Conservation (phyloP, 2,329 filamentous ascomycete species). For the Ilyonectria destructans region DNA sequence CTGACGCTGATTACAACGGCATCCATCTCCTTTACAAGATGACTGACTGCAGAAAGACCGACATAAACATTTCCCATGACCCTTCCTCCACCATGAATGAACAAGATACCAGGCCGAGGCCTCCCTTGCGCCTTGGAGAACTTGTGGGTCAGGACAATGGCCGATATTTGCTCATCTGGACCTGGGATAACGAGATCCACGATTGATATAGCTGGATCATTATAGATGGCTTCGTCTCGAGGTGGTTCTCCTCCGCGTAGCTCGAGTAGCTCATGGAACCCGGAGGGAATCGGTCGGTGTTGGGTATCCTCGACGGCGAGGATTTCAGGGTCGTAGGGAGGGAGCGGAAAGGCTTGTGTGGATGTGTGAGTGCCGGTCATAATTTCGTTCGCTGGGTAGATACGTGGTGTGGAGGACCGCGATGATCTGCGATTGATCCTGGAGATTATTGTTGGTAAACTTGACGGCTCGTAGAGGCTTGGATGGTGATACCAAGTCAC, state of each 20-base stretch:
- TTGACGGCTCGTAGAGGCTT: too few species aligned
- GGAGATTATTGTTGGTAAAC: too few species aligned
- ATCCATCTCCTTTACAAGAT: conserved; percentile 25
- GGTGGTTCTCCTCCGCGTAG: conserved; percentile 22
- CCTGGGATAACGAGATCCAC: conserved; percentile 1
- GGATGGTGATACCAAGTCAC: too few species aligned
- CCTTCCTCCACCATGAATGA: conserved; percentile 30
- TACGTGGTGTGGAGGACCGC: too few species aligned
- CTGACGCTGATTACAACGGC: conserved; percentile 20
- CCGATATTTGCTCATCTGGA: background rate
- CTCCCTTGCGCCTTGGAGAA: background rate
- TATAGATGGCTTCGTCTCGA: conserved; percentile 21
- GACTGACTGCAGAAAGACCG: conserved; percentile 11
- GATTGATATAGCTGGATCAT: conserved; percentile 14
- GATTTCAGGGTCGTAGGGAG: conserved; percentile 24
- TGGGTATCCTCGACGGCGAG: conserved; percentile 20
- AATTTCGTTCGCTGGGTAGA: too few species aligned
- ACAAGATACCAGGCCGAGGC: conserved; percentile 17
- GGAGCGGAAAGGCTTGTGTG: background rate
- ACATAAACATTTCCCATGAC: conserved; percentile 28
- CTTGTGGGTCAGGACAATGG: conserved; percentile 13
- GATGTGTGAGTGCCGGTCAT: too few species aligned
- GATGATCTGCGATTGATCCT: too few species aligned
- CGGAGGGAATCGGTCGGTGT: conserved; percentile 19
- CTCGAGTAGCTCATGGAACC: background rate